A percentile compares a stretch with the other conserved stretches of the same genome.
These are phyloP conservation scores for Tarenaya hassleriana DNA, from an alignment of 345 rosid species.

Conservation along the genomic window DNA sequence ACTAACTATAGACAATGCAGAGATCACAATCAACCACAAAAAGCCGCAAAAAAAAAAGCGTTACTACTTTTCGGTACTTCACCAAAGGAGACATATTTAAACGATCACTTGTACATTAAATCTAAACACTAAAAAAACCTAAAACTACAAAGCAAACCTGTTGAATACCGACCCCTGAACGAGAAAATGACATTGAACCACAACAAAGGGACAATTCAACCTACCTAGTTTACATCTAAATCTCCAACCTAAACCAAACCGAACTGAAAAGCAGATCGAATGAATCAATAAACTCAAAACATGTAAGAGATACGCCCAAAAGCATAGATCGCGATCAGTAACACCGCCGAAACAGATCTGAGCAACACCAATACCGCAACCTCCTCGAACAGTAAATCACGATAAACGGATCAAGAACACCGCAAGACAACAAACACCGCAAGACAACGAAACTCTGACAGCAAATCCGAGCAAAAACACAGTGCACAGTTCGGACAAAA, in stretches of 20 bases:
- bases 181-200: constrained; percentile 3
- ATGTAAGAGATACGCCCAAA: not conserved
- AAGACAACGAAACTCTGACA: not conserved
- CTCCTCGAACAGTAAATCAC: not conserved
- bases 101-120: not conserved
- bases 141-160: too few relatives aligned
- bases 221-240: too few relatives aligned
- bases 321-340: constrained; percentile 9
- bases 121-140: not conserved
- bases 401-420: not conserved
- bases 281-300: too few relatives aligned
- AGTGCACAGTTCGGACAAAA: not conserved
- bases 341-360: constrained; percentile 10
- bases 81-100: not conserved
- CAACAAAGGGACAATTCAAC: constrained; percentile 15
- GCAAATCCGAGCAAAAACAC: not conserved
- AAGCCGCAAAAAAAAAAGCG: too few relatives aligned
- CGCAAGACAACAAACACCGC: not conserved
- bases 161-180: too few relatives aligned
- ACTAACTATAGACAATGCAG: too few relatives aligned
- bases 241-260: not conserved
- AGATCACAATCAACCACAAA: too few relatives aligned
- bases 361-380: constrained; percentile 7
- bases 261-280: not conserved
- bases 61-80: too few relatives aligned